Conservation (phyloP, 352 stramenopile genomes). For the Phytophthora sojae region DNA sequence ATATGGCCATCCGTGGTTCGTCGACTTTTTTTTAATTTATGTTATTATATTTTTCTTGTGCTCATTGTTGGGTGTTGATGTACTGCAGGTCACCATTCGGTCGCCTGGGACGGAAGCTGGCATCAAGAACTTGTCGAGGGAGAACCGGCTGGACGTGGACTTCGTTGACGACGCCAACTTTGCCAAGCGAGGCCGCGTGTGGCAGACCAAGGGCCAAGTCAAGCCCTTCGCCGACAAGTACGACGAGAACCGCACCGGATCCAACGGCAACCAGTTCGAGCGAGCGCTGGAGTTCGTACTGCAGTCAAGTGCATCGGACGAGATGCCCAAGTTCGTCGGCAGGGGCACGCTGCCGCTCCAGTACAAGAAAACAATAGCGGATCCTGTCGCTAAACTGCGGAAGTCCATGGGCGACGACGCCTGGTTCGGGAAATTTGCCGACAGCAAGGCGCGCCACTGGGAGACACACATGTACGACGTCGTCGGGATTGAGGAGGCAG, state of each 20-base stretch:
- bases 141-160: conserved; percentile 55
- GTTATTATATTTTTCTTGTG: background rate
- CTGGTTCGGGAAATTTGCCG: conserved; percentile 28
- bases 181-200: conserved; percentile 33
- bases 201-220: conserved; percentile 32
- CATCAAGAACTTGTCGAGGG: conserved; percentile 32
- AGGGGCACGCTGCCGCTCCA: conserved; percentile 22
- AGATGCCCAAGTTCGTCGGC: conserved; percentile 26
- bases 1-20: conserved; percentile 65
- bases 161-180: conserved; percentile 55
- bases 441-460: conserved; percentile 27
- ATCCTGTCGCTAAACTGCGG: conserved; percentile 16
- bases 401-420: conserved; percentile 21
- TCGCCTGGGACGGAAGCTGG: conserved; percentile 46
- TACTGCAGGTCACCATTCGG: conserved; percentile 57
- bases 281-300: conserved; percentile 18
- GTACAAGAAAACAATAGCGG: conserved; percentile 9
- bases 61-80: background rate
- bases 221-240: conserved; percentile 23
- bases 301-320: conserved; percentile 18
- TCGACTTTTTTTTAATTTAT: background rate
- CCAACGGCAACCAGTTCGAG: conserved; percentile 36
- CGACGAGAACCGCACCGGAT: conserved; percentile 24
- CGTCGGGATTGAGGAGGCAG: conserved; percentile 4
- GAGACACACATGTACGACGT: conserved; percentile 26